A percentile compares a stretch with the other conserved stretches of the same genome.
These are phyloP conservation scores for Amphirosellinia nigrospora DNA, from an alignment of 495 filamentous ascomycete species.

Conservation along the genomic window DNA sequence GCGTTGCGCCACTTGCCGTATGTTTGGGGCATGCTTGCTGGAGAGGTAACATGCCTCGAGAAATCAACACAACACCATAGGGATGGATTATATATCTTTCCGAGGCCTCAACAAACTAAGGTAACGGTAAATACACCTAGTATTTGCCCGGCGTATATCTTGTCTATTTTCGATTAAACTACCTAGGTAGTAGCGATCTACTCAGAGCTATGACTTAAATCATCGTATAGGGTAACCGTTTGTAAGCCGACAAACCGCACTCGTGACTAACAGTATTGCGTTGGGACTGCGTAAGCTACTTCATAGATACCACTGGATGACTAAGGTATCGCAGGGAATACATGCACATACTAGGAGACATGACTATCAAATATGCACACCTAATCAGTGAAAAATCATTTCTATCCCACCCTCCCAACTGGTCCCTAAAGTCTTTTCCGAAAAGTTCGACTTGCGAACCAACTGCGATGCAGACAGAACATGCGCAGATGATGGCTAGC, in stretches of 20 bases:
- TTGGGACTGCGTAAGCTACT: neutral
- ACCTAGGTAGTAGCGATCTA: neutral
- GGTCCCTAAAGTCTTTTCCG: neutral
- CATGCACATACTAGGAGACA: neutral
- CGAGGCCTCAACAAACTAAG: neutral
- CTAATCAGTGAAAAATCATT: neutral
- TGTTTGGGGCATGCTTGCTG: neutral
- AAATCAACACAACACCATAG: neutral
- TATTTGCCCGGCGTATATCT: neutral
- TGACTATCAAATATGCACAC: neutral
- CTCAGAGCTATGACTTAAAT: neutral
- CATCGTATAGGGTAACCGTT: neutral
- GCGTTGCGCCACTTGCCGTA: neutral
- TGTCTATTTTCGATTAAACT: neutral
- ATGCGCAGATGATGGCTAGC: neutral
- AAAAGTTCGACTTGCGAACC: neutral
- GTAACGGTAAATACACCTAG: neutral
- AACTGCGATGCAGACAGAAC: neutral
- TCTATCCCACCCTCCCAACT: neutral
- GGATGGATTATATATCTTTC: neutral
- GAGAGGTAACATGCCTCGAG: neutral
- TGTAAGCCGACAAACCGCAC: neutral
- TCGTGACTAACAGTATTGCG: neutral
- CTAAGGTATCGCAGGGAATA: neutral
- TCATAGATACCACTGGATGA: neutral